Evolutionary conservation across 2,329 filamentous ascomycete genomes (phyloP), one percentile per base, ranked within the genome.

Genomic region (Xylariaceae sp.): DNA sequence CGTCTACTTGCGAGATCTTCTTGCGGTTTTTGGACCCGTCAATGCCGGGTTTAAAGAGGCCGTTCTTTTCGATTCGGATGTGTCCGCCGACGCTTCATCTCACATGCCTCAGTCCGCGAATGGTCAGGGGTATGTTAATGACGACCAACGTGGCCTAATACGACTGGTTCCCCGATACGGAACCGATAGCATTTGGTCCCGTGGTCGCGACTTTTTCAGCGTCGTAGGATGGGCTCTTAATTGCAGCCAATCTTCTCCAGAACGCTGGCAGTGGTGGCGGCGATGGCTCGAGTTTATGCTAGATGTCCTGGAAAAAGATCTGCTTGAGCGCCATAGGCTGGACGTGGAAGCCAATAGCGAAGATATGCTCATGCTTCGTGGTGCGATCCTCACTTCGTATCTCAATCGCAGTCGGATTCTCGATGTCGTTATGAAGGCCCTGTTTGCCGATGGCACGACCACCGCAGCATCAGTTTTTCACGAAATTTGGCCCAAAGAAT

Each of bases 191-290:
- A 64, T 97, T 1, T 96, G 89, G 84, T 77, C 76, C 13, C 82
- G 84, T n/a, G 89, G 88, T 0, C 86, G 89, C 61, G 90, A 96
- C 70, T 95, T 97, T 68, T 99, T 94, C 91, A 83, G 86, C 48
- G 83, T 90, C 0, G 82, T 94, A 0, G 94, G 93, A 2, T 97
- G 94, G 94, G 88, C 90, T 0, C 92, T 97, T 72, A 94, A 93
- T 71, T 97, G 93, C 75, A 92, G 90, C 55, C 81, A 88, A 1
- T 73, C 82, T 37, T 80, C 93, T 66, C 85, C 85, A 1, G 80
- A 82, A 47, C 82, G 93, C 17, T 97, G 94, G 93, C 81, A 80
- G 53, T 82, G 86, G 69, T 97, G 92, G 92, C 85, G 82, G 66
- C 74, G 84, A 6, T 96, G 91, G 89, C 77, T 97, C 11, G 82